Conservation (phyloP, 441 rosid genomes). For the Adansonia gregorii region DNA sequence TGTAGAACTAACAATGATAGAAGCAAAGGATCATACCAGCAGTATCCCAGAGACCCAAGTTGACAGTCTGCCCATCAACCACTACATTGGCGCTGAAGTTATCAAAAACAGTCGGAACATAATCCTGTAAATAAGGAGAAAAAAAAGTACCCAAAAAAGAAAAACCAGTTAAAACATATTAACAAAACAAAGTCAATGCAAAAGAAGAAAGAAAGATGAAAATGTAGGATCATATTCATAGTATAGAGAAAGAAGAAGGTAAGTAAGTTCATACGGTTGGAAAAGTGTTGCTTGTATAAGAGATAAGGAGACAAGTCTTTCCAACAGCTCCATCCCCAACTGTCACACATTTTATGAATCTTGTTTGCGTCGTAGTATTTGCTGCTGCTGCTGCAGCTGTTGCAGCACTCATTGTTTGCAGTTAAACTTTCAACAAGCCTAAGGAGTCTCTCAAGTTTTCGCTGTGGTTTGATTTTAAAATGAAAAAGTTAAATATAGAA, state of each 20-base stretch:
- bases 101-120: constrained; percentile 65
- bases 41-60: constrained; percentile 68
- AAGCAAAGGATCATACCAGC: constrained; percentile 44
- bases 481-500: constrained; percentile 22
- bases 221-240: constrained; percentile 1
- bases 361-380: constrained; percentile 49
- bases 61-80: constrained; percentile 59
- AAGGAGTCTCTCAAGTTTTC: constrained; percentile 17
- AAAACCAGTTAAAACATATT: not conserved
- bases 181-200: not conserved
- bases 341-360: constrained; percentile 67
- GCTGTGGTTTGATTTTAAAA: constrained; percentile 25
- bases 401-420: constrained; percentile 23
- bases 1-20: constrained; percentile 9
- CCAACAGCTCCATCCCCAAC: constrained; percentile 80
- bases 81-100: constrained; percentile 60
- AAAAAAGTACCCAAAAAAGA: constrained; percentile 11
- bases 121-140: constrained; percentile 43
- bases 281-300: constrained; percentile 67
- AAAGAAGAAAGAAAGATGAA: constrained; percentile 10
- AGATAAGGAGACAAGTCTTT: constrained; percentile 65
- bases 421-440: constrained; percentile 10
- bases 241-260: constrained; percentile 8
- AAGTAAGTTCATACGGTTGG: constrained; percentile 45
- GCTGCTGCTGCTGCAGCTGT: constrained; percentile 32